Evolutionary conservation across 1,284 basidiomycete species (phyloP), one percentile per base, ranked within the genome.

Genomic region (Microbotryum scabiosae): DNA sequence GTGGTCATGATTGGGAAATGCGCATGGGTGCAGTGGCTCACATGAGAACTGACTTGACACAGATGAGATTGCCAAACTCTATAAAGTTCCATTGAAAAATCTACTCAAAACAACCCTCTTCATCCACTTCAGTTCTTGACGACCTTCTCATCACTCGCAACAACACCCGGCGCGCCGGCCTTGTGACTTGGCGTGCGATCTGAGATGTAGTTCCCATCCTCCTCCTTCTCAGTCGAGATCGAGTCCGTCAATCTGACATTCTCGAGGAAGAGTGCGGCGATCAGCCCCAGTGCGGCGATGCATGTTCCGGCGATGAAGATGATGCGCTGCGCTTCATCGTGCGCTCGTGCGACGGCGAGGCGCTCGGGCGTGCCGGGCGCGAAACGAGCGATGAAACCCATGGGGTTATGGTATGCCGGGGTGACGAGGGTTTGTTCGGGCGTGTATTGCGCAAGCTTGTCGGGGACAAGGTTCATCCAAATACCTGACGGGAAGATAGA

Each of bases 381-480:
- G 49, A 68, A 73, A 16, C 28, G 51, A 8, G 59, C 59, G 41
- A 73, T 70, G 52, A 73, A 73, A 1, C 65, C 69, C 32, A 75
- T 63, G 0, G 75, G 75, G 59, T 74, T 70, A 20, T 48, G 44
- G 62, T 73, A 76, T 4, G 74, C 75, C 43, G 61, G 30, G 2
- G 54, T 55, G 48, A 66, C 66, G 26, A 75, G 56, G 3, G 70
- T 69, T 16, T 57, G 52, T 59, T 75, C 70, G 49, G 45, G 46
- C 51, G 75, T 66, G 59, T 74, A 73, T 2, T 48, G 18, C 20
- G 63, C 41, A 41, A 76, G 62, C 61, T 71, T 71, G 28, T 59
- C 45, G 5, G 73, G 74, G 28, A 74, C 69, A 32, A 66, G 53
- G 63, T 74, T 75, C 43, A 71, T 72, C 75, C 75, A 76, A 57